Conservation (phyloP, 2,329 filamentous ascomycete genomes). For the Tympanopsis confertula region DNA sequence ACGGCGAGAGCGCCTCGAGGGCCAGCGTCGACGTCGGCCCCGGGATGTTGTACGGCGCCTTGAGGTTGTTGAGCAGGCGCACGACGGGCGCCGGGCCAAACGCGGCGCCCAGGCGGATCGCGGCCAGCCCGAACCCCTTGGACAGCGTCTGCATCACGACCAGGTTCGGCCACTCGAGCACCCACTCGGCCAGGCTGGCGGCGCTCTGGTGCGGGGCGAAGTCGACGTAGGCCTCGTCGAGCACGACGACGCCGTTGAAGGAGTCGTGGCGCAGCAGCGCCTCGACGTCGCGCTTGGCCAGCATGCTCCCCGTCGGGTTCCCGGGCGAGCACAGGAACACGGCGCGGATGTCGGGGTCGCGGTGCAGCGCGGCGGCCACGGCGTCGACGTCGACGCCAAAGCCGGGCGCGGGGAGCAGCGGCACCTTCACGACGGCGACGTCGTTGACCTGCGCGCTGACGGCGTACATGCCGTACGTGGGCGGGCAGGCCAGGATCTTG, state of each 20-base stretch:
- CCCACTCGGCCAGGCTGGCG: constrained; percentile 80
- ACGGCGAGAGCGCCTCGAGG: constrained; percentile 52
- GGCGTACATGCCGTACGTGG: constrained; percentile 96
- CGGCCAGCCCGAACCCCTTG: constrained; percentile 91
- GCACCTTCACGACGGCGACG: constrained; percentile 74
- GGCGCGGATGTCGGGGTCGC: constrained; percentile 61
- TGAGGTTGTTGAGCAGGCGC: constrained; percentile 74
- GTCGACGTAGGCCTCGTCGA: constrained; percentile 96
- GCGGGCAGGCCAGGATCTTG: constrained; percentile 86
- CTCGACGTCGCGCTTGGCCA: constrained; percentile 64
- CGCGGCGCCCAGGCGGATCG: constrained; percentile 78
- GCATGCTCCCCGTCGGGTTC: constrained; percentile 76
- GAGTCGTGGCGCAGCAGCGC: constrained; percentile 70
- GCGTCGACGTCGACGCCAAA: constrained; percentile 66
- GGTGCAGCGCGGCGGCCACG: constrained; percentile 53
- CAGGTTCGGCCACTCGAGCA: constrained; percentile 83
- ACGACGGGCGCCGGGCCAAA: constrained; percentile 71
- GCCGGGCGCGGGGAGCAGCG: constrained; percentile 56
- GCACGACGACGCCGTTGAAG: constrained; percentile 88
- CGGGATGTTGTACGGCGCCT: constrained; percentile 92
- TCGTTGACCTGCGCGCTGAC: constrained; percentile 95
- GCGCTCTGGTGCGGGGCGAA: constrained; percentile 60
- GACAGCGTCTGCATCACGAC: constrained; percentile 98
- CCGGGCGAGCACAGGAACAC: constrained; percentile 89
- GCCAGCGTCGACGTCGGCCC: constrained; percentile 78